Evolutionary conservation across 306 rosid genomes (phyloP), one percentile per base, ranked within the genome.

Genomic region (Castanea crenata): DNA sequence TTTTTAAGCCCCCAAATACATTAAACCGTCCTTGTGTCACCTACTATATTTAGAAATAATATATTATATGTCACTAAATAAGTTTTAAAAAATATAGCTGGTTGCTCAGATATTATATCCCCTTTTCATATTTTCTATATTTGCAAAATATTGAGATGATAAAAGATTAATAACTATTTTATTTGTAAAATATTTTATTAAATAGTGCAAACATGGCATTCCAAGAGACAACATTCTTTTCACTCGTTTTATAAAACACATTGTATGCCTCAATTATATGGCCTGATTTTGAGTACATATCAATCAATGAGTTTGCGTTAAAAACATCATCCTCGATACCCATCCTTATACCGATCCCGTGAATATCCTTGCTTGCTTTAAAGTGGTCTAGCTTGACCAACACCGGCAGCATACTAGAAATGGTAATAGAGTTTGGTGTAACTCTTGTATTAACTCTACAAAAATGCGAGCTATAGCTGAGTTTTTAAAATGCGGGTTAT

Each of bases 211-310:
- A 62, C 98, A 91, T 92, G 21, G 97, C 92, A 88, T 92, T 94
- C 97, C 97, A 94, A 23, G 98, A 91, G 73, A 92, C 97, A 59
- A 80, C 69, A 55, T 88, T 92, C 86, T 83, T 94, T 52, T 77
- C 84, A 64, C 73, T 84, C 88, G 87, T 88, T 56, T 78, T 82
- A 56, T 85, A 78, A 79, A 94, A 94, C 65, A 92, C 84, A 69
- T 71, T 27, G 18, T 89, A 85, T 3, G 98, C 97, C 74, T 64
- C 51, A 32, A 62, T 27, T 13, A 88, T 71, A 79, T 27, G 64
- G 74, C 97, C 97, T 46, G 94, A 88, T 77, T 94, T 94, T 10
- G 93, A 89, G 81, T 91, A 91, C 92, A 92, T 86, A 78, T 92
- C 97, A 63, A 94, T 92, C 63, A 92, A 82, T 13, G 97, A 91